Conservation (phyloP, 2,329 filamentous ascomycete genomes). For the Cladosporium oxysporum region DNA sequence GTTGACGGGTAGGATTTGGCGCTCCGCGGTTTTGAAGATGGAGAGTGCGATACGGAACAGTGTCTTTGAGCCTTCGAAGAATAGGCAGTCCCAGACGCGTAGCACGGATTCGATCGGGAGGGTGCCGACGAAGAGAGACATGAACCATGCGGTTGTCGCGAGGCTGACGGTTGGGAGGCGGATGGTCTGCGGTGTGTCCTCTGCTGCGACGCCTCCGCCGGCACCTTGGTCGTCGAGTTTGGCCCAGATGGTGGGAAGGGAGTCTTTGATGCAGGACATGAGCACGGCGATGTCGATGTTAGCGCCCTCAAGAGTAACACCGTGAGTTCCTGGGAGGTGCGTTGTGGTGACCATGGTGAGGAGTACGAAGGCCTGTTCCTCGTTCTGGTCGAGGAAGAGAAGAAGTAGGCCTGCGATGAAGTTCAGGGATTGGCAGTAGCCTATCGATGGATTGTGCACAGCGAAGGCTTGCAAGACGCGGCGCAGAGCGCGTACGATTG, state of each 20-base stretch:
- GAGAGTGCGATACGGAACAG: slow-evolving; percentile 88
- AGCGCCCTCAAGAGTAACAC: slow-evolving; percentile 83
- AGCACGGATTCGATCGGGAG: slow-evolving; percentile 88
- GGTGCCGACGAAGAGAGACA: slow-evolving; percentile 94
- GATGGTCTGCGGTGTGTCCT: slow-evolving; percentile 43
- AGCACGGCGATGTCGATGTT: slow-evolving; percentile 93
- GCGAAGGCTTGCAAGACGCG: slow-evolving; percentile 87
- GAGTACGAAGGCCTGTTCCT: slow-evolving; percentile 91
- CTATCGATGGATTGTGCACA: slow-evolving; percentile 85
- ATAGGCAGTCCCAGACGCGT: slow-evolving; percentile 92
- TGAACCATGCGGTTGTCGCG: slow-evolving; percentile 95
- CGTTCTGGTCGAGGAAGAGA: slow-evolving; percentile 76
- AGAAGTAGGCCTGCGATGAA: slow-evolving; percentile 89
- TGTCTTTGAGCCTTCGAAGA: slow-evolving; percentile 92
- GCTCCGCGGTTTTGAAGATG: slow-evolving; percentile 86
- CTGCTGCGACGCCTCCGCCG: slow-evolving; percentile 40
- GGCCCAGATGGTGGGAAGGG: slow-evolving; percentile 79
- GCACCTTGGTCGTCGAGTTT: slow-evolving; percentile 80
- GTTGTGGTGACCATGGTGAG: slow-evolving; percentile 87
- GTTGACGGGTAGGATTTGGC: slow-evolving; percentile 72
- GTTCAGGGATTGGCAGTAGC: slow-evolving; percentile 94
- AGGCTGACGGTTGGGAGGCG: slow-evolving; percentile 86
- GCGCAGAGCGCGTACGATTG: slow-evolving; percentile 77
- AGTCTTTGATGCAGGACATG: slow-evolving; percentile 82
- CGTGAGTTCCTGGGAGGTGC: slow-evolving; percentile 89